A percentile compares a stretch with the other conserved stretches of the same genome.
Evolutionary conservation across 176 grass and related monocot species (phyloP).

Genomic region (Juncus effusus): DNA sequence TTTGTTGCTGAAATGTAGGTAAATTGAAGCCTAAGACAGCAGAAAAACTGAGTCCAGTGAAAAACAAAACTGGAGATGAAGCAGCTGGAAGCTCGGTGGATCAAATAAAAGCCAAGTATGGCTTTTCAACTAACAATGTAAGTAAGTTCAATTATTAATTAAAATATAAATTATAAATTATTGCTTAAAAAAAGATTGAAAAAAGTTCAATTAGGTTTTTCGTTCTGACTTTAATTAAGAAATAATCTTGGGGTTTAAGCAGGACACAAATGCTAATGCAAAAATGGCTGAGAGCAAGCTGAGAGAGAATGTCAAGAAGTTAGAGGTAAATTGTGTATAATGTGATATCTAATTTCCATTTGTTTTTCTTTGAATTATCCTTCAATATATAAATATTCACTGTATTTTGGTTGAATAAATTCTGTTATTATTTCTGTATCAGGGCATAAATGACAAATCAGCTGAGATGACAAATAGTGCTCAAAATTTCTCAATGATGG

Average conservation of each 20-base stretch:
- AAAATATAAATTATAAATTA: no score
- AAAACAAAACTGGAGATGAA: conserved; percentile 52
- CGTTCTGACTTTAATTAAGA: no score
- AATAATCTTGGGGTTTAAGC: not conserved
- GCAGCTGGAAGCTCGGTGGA: conserved; percentile 47
- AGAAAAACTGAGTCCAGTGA: conserved; percentile 48
- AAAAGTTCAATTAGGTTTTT: no score
- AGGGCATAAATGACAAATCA: conserved; percentile 64
- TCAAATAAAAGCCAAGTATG: conserved; percentile 95
- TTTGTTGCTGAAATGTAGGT: conserved; percentile 36
- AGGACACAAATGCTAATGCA: conserved; percentile 66
- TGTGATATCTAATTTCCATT: not conserved
- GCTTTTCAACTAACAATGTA: conserved; percentile 72
- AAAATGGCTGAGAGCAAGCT: conserved; percentile 77
- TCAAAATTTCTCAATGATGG: conserved; percentile 86
- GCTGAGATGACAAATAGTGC: conserved; percentile 69
- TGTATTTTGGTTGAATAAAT: not conserved
- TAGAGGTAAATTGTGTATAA: conserved; percentile 55
- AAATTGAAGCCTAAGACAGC: conserved; percentile 75
- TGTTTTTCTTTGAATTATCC: not conserved
- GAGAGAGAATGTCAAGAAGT: conserved; percentile 73
- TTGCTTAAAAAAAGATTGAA: no score
- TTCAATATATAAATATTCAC: conserved; percentile 2
- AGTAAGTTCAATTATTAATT: conserved; percentile 33
- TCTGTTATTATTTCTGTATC: not conserved